A percentile compares a stretch with the other conserved stretches of the same genome.
Conservation (phyloP, 768 basidiomycete species). For the Amanita phalloides region DNA sequence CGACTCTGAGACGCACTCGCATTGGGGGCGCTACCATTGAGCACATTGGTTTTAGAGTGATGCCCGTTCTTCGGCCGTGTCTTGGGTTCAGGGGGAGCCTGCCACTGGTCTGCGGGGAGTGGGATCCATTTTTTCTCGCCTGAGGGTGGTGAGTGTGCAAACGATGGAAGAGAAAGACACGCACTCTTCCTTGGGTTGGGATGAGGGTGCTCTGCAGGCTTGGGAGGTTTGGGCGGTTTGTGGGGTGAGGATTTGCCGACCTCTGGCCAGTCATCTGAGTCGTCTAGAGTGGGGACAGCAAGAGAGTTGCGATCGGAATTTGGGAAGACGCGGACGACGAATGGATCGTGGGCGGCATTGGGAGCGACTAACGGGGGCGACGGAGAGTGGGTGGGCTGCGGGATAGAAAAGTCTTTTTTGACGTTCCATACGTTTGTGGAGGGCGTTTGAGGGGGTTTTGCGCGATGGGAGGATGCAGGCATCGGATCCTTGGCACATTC, state of each 20-base stretch:
- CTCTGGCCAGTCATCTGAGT: conserved; percentile 34
- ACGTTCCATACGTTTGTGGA: conserved; percentile 20
- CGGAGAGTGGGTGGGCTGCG: neutral
- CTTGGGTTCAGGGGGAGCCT: conserved; percentile 10
- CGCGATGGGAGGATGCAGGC: conserved; percentile 11
- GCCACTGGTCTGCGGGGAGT: conserved; percentile 14
- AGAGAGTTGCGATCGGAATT: conserved; percentile 9
- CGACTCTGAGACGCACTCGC: conserved; percentile 11
- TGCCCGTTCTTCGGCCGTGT: conserved; percentile 1
- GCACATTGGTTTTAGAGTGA: neutral
- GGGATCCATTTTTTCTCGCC: conserved; percentile 16
- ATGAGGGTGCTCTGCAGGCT: neutral
- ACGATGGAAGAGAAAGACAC: conserved; percentile 8
- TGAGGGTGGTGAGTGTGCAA: conserved; percentile 3
- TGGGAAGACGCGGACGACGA: conserved; percentile 27
- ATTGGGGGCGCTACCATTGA: neutral
- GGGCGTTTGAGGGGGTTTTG: conserved; percentile 9
- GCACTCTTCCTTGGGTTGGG: conserved; percentile 16
- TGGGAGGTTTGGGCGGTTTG: neutral
- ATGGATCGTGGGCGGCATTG: conserved; percentile 26
- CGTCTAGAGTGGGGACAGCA: conserved; percentile 17
- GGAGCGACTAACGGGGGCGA: conserved; percentile 6
- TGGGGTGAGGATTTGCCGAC: conserved; percentile 21
- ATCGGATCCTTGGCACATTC: conserved; percentile 5
- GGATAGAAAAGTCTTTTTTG: conserved; percentile 10